Evolutionary conservation across 2,329 filamentous ascomycete genomes (phyloP).

Genomic region (Daldinia sp.): DNA sequence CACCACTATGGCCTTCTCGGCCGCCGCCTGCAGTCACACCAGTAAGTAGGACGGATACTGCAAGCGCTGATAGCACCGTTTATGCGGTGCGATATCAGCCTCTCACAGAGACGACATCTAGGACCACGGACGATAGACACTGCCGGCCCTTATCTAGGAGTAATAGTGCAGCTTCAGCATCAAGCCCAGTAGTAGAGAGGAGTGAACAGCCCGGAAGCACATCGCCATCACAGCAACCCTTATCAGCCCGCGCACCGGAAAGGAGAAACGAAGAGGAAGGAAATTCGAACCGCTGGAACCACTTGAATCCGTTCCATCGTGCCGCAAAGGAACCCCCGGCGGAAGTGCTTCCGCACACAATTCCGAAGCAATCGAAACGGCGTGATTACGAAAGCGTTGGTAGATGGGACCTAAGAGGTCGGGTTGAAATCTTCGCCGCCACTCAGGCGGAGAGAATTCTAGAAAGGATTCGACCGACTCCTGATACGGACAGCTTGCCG

Average conservation of each 20-base stretch:
- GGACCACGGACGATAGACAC: constrained; percentile 53
- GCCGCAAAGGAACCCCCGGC: constrained; percentile 42
- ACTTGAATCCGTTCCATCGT: constrained; percentile 39
- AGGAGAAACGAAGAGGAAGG: constrained; percentile 14
- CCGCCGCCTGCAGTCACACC: constrained; percentile 64
- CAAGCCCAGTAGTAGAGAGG: constrained; percentile 27
- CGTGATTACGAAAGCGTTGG: constrained; percentile 44
- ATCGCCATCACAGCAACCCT: constrained; percentile 19
- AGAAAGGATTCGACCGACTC: constrained; percentile 62
- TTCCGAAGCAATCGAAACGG: constrained; percentile 36
- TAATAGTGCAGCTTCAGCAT: constrained; percentile 45
- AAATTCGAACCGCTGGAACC: constrained; percentile 32
- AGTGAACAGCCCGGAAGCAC: constrained; percentile 23
- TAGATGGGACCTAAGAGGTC: constrained; percentile 64
- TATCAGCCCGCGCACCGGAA: constrained; percentile 5
- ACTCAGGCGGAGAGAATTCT: constrained; percentile 67
- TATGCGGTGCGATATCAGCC: constrained; percentile 70
- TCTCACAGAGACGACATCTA: constrained; percentile 60
- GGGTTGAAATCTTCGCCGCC: constrained; percentile 68
- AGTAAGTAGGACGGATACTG: constrained; percentile 68
- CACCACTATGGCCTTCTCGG: constrained; percentile 63
- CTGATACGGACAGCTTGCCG: constrained; percentile 64
- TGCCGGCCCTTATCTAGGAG: constrained; percentile 49
- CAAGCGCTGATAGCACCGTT: constrained; percentile 69
- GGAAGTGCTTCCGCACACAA: constrained; percentile 46